Evolutionary conservation across 805 yeast genomes (phyloP), one percentile per base, ranked within the genome.

Genomic region (Pichia scutulata): DNA sequence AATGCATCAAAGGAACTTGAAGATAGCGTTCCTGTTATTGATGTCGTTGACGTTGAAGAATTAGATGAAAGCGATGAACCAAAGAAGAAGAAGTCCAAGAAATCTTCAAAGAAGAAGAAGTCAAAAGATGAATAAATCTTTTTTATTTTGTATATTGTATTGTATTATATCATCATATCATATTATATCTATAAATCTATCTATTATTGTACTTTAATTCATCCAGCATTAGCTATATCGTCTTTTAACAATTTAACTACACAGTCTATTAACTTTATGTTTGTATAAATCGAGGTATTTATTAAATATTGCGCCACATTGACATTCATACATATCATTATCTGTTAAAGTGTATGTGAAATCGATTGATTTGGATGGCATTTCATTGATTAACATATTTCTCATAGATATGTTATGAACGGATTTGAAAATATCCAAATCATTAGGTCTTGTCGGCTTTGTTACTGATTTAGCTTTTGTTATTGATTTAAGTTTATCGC

Each of bases 51-150:
- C 26, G 33, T 21, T 22, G 33, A 39, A n/a, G 24, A 40, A 8
- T 9, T 5, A 12, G 43, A 36, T 24, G 40, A 18, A 14, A 39
- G 36, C n/a, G 41, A 40, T 16, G 49, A 50, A 28, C 72, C 76
- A 72, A 74, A 72, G 72, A 78, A 76, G 74, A 72, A 73, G 63
- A 73, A 75, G 62, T 73, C 74, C 65, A 73, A 74, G 63, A 62
- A 58, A 43, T 21, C 43, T 33, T 48, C 46, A 2, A 48, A 48
- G 42, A 48, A 48, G 43, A 24, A 23, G 37, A 33, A 33, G 37
- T 33, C 37, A 16, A 33, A 10, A 7, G 33, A 28, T 13, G 33
- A 28, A 28, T 28, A 28, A 28, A 13, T 26, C 28, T 9, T 26
- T 9, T 26, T 26, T 9, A 26, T 26, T 26, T 9, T 26, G 28